Conservation (phyloP, 2,329 filamentous ascomycete species). For the Sporothrix dimorphospora region DNA sequence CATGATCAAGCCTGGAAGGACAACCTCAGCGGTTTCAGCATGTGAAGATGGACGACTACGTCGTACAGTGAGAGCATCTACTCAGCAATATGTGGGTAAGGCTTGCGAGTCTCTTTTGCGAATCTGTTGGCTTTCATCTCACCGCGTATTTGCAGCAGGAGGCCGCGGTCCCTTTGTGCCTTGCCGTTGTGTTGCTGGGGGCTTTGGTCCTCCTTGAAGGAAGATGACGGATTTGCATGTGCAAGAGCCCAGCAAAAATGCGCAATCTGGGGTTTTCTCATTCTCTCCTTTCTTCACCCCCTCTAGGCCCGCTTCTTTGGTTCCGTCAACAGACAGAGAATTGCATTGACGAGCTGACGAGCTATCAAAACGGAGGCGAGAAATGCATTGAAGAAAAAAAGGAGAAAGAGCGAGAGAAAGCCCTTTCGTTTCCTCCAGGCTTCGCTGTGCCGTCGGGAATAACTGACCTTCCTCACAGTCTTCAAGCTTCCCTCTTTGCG, state of each 20-base stretch:
- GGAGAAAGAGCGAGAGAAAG: slow-evolving; percentile 16
- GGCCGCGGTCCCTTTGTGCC: background rate
- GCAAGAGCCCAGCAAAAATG: background rate
- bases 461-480: no score
- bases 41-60: background rate
- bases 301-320: background rate
- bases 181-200: background rate
- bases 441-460: background rate
- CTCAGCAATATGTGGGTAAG: slow-evolving; percentile 7
- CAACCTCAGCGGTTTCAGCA: background rate
- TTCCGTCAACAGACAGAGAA: background rate
- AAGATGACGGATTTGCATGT: slow-evolving; percentile 4
- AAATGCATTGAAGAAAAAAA: background rate
- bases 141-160: no score
- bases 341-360: slow-evolving; percentile 8
- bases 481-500: background rate
- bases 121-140: background rate
- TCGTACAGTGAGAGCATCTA: background rate
- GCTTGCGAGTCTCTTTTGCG: background rate
- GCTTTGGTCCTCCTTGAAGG: background rate
- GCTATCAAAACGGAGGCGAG: background rate
- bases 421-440: background rate
- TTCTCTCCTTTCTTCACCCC: background rate
- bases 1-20: background rate
- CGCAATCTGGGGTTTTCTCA: slow-evolving; percentile 1